Evolutionary conservation across 2,329 filamentous ascomycete species (phyloP).

Genomic region (Fusarium cyanostomum): DNA sequence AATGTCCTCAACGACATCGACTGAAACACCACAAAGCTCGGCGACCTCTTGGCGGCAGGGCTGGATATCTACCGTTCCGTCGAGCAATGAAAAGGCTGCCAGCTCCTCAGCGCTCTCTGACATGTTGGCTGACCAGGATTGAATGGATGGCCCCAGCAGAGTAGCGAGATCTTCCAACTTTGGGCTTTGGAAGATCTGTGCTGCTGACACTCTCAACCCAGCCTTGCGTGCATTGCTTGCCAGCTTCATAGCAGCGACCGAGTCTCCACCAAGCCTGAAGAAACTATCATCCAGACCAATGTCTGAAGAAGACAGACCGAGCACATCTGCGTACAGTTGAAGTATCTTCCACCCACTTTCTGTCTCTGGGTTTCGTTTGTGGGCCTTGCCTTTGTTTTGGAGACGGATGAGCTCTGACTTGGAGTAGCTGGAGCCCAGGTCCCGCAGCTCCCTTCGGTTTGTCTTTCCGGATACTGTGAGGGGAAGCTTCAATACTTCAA

Average conservation of each 20-base stretch:
- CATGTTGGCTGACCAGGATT: neutral
- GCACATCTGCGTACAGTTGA: slow-evolving; percentile 49
- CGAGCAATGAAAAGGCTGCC: slow-evolving; percentile 2
- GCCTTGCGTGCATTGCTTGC: slow-evolving; percentile 53
- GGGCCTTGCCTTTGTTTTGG: neutral
- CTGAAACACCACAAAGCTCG: neutral
- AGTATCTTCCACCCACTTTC: slow-evolving; percentile 35
- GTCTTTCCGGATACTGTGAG: neutral
- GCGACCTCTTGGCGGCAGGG: neutral
- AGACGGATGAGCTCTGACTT: neutral
- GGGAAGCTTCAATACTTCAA: neutral
- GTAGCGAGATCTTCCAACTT: slow-evolving; percentile 15
- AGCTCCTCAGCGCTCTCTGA: neutral
- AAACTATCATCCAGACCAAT: slow-evolving; percentile 55
- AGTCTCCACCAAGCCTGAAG: slow-evolving; percentile 54
- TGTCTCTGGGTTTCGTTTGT: neutral
- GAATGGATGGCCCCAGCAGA: neutral
- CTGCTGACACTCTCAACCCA: slow-evolving; percentile 45
- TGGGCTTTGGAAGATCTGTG: slow-evolving; percentile 50
- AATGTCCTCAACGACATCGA: neutral
- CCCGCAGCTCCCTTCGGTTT: slow-evolving; percentile 3
- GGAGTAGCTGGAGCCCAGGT: slow-evolving; percentile 1
- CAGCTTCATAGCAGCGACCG: slow-evolving; percentile 59
- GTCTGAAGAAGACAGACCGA: slow-evolving; percentile 50
- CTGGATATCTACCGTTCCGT: neutral